These are phyloP conservation scores for Trypanosoma vivax DNA, from an alignment of 208 protist species.

Conservation along the genomic window DNA sequence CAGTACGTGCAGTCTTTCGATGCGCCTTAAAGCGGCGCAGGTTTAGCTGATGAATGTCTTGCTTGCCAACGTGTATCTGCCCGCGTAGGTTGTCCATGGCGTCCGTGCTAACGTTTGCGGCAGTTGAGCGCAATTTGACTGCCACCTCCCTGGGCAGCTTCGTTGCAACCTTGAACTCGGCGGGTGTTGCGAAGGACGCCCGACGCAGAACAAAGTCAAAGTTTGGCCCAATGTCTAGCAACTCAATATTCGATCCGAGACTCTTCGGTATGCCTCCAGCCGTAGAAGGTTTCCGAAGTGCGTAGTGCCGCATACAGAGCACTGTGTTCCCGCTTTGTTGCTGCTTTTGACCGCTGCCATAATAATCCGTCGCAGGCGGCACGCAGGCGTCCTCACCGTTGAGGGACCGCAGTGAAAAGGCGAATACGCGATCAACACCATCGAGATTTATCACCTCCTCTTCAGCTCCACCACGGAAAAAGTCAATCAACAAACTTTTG, in stretches of 20 bases:
- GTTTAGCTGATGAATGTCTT: slow-evolving; percentile 64
- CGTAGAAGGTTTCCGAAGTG: slow-evolving; percentile 58
- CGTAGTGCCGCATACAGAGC: slow-evolving; percentile 82
- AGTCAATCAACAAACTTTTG: slow-evolving; percentile 81
- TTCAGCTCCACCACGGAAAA: slow-evolving; percentile 73
- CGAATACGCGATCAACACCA: slow-evolving; percentile 74
- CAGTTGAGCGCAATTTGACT: slow-evolving; percentile 51
- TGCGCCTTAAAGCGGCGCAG: slow-evolving; percentile 84
- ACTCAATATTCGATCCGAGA: slow-evolving; percentile 46
- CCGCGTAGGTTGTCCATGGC: slow-evolving; percentile 70
- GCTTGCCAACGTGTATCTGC: slow-evolving; percentile 80
- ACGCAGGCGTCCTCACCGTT: slow-evolving; percentile 73
- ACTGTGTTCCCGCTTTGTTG: slow-evolving; percentile 26
- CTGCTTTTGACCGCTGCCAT: slow-evolving; percentile 42
- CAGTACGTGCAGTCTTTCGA: slow-evolving; percentile 18
- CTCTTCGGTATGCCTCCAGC: slow-evolving; percentile 26
- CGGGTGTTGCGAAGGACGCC: slow-evolving; percentile 59
- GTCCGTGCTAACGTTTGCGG: slow-evolving; percentile 65
- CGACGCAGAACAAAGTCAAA: slow-evolving; percentile 78
- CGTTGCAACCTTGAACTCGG: slow-evolving; percentile 76
- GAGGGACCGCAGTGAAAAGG: slow-evolving; percentile 65
- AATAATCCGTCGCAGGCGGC: slow-evolving; percentile 63
- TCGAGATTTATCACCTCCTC: slow-evolving; percentile 60
- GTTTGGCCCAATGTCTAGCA: slow-evolving; percentile 80
- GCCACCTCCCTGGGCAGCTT: slow-evolving; percentile 47